phyloP scores from a whole-genome alignment of 2,329 filamentous ascomycete genomes.

The Claviceps arundinis region DNA sequence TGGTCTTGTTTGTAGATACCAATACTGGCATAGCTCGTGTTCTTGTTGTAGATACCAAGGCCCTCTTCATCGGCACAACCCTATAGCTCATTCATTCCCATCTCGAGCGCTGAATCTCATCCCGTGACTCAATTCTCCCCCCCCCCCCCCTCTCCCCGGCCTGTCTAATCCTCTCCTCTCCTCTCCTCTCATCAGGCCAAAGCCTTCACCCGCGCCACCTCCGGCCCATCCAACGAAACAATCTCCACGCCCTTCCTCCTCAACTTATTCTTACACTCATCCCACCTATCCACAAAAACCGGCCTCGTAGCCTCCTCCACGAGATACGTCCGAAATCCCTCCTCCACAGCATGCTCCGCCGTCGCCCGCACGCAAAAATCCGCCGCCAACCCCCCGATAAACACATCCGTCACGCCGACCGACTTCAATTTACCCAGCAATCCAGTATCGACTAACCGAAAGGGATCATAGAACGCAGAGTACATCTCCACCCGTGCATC shows the following conservation, averaged over 20 bases:
- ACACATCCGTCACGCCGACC: slow-evolving; percentile 60
- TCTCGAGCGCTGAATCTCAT: too few relatives aligned
- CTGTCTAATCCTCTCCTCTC: background rate
- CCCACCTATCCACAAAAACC: slow-evolving; percentile 52
- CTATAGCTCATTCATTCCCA: too few relatives aligned
- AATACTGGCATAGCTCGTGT: too few relatives aligned
- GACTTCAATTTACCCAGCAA: slow-evolving; percentile 45
- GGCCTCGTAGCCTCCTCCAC: slow-evolving; percentile 66
- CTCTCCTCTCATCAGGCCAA: background rate
- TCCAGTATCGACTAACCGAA: slow-evolving; percentile 50
- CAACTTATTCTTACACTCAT: slow-evolving; percentile 38
- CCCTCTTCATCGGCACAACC: too few relatives aligned
- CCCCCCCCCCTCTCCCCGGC: too few relatives aligned
- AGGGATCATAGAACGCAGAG: slow-evolving; percentile 76
- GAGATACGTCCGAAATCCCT: slow-evolving; percentile 66
- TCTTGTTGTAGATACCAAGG: too few relatives aligned
- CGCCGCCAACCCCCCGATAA: slow-evolving; percentile 70
- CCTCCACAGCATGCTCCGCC: slow-evolving; percentile 60
- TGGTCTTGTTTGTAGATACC: too few relatives aligned
- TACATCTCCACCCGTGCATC: slow-evolving; percentile 78
- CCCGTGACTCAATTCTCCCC: too few relatives aligned
- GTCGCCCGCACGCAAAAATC: slow-evolving; percentile 84
- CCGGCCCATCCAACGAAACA: slow-evolving; percentile 26
- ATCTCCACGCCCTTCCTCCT: slow-evolving; percentile 46
- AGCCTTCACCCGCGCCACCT: slow-evolving; percentile 13